phyloP scores from a whole-genome alignment of 345 rosid genomes.

The Excoecaria cochinchinensis region DNA sequence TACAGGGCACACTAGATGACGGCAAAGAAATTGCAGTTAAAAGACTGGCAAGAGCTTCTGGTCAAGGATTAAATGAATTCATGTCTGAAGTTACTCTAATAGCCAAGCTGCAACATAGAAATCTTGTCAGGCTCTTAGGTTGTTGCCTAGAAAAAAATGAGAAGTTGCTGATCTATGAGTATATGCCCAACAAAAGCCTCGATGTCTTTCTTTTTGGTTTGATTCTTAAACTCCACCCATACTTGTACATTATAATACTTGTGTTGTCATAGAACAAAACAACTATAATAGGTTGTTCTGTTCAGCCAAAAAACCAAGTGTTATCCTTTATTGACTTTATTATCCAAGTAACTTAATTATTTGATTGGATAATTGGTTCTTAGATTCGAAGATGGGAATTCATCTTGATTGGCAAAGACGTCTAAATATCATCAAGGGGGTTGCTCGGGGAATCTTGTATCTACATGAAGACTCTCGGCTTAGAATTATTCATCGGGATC shows the following conservation, averaged over 20 bases:
- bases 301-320: no score
- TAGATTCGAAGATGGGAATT: constrained; percentile 10
- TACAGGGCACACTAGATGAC: constrained; percentile 18
- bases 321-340: no score
- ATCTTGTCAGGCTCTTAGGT: constrained; percentile 27
- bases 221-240: neutral
- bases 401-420: constrained; percentile 35
- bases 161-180: constrained; percentile 14
- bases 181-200: constrained; percentile 12
- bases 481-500: constrained; percentile 8
- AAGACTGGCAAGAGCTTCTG: constrained; percentile 32
- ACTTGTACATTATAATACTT: no score
- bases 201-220: constrained; percentile 17
- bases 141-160: constrained; percentile 22
- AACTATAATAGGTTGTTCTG: no score
- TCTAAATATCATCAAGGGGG: constrained; percentile 31
- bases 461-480: constrained; percentile 45
- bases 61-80: constrained; percentile 28
- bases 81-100: constrained; percentile 27
- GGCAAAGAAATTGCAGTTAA: constrained; percentile 31
- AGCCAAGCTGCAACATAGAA: constrained; percentile 28
- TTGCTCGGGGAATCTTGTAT: constrained; percentile 41
- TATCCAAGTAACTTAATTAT: no score
- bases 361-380: neutral
- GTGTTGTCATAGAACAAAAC: no score